Percentiles rank a stretch among this genome's conserved stretches.
Evolutionary conservation across 2,329 filamentous ascomycete genomes (phyloP).

Genomic region (Cordyceps fumosorosea): DNA sequence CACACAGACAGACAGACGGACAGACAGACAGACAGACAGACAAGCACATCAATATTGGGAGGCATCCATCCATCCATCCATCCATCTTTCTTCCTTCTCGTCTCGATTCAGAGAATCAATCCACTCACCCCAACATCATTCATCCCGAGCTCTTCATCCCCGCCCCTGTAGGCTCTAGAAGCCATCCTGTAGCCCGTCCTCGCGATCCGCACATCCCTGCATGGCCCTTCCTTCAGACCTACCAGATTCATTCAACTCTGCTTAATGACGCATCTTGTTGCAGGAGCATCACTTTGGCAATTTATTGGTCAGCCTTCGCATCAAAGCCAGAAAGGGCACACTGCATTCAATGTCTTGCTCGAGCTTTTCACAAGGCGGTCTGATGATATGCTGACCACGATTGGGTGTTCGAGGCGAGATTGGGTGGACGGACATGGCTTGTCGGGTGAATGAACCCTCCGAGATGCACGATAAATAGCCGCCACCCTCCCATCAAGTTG

Average conservation of each 20-base stretch:
- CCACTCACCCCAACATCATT: no score
- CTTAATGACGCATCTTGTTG: background rate
- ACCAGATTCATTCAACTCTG: background rate
- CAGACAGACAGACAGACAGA: no score
- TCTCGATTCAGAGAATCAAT: no score
- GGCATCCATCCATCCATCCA: no score
- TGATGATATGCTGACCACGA: background rate
- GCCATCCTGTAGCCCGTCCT: no score
- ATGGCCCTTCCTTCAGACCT: background rate
- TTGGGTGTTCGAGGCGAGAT: background rate
- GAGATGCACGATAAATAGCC: constrained; percentile 6
- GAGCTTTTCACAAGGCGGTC: background rate
- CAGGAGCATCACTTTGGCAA: background rate
- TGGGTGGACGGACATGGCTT: background rate
- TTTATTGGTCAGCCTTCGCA: background rate
- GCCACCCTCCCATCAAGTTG: background rate
- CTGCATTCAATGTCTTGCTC: background rate
- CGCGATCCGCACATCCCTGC: background rate
- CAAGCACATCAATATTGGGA: no score
- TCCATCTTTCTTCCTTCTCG: no score
- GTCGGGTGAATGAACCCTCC: no score
- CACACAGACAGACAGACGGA: no score
- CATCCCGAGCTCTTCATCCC: no score
- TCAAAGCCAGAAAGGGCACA: constrained; percentile 5
- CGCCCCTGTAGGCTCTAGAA: no score